phyloP scores from a whole-genome alignment of 495 filamentous ascomycete genomes.

The Lepraria neglecta region DNA sequence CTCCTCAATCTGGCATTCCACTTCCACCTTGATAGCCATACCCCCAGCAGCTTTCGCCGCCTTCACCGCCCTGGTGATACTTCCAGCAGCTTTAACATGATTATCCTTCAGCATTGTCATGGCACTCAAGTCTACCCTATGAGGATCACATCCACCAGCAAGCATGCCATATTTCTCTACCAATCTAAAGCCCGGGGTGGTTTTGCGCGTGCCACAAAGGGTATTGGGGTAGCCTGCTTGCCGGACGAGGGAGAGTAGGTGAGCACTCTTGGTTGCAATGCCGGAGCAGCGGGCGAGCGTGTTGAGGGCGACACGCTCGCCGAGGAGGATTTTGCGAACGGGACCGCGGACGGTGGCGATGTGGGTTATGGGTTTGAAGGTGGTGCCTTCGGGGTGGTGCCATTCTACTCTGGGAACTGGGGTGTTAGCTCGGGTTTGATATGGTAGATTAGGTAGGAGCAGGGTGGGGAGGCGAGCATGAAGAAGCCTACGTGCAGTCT shows the following conservation, averaged over 20 bases:
- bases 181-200: constrained; percentile 88
- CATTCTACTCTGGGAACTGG: constrained; percentile 60
- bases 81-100: constrained; percentile 79
- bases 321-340: constrained; percentile 76
- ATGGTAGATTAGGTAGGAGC: background rate
- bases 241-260: constrained; percentile 48
- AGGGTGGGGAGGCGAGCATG: background rate
- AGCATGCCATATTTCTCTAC: constrained; percentile 98
- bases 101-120: constrained; percentile 99
- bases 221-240: constrained; percentile 66
- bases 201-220: constrained; percentile 95
- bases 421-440: constrained; percentile 3
- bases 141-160: constrained; percentile 82
- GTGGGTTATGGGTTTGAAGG: constrained; percentile 51
- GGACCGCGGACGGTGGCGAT: constrained; percentile 83
- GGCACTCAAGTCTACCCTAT: constrained; percentile 81
- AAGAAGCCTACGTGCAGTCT: constrained; percentile 58
- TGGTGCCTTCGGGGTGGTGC: constrained; percentile 70
- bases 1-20: constrained; percentile 80
- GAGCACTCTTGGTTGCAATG: constrained; percentile 63
- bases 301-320: constrained; percentile 90
- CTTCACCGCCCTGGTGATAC: constrained; percentile 73
- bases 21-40: constrained; percentile 89
- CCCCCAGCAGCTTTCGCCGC: constrained; percentile 81
- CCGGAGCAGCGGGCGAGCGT: constrained; percentile 87